phyloP scores from a whole-genome alignment of 495 filamentous ascomycete species.

The Melanomma pulvis-pyrius region DNA sequence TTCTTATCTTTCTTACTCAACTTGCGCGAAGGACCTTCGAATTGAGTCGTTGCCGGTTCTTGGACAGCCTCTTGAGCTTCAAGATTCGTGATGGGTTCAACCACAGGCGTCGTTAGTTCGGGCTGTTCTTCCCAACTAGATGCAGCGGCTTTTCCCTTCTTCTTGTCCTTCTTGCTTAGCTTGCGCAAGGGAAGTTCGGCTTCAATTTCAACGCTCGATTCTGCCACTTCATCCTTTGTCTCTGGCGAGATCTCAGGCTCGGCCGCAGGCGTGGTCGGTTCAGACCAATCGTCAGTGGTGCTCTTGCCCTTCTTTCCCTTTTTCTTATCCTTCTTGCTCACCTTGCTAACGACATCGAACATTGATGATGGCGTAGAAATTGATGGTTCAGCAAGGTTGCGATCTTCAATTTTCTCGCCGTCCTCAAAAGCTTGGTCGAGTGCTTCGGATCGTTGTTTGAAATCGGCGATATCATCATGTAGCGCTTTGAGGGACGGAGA shows the following conservation, averaged over 20 bases:
- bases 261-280: conserved; percentile 14
- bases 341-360: conserved; percentile 25
- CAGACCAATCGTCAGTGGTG: conserved; percentile 21
- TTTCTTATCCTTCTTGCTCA: conserved; percentile 36
- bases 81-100: neutral
- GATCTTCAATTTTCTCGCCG: neutral
- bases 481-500: conserved; percentile 21
- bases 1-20: conserved; percentile 25
- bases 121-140: conserved; percentile 12
- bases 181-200: conserved; percentile 1
- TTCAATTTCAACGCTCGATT: neutral
- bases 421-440: conserved; percentile 11
- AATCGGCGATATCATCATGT: conserved; percentile 22
- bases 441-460: conserved; percentile 23
- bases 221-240: conserved; percentile 1
- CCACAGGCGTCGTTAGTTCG: neutral
- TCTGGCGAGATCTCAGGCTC: conserved; percentile 8
- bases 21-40: neutral
- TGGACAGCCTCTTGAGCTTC: neutral
- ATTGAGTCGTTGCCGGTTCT: neutral
- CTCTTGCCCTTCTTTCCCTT: conserved; percentile 30
- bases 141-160: conserved; percentile 12
- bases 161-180: conserved; percentile 19
- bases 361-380: conserved; percentile 16
- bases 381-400: neutral